phyloP scores from a whole-genome alignment of 73 alveolate genomes.

The Symbiodinium pilosum region DNA sequence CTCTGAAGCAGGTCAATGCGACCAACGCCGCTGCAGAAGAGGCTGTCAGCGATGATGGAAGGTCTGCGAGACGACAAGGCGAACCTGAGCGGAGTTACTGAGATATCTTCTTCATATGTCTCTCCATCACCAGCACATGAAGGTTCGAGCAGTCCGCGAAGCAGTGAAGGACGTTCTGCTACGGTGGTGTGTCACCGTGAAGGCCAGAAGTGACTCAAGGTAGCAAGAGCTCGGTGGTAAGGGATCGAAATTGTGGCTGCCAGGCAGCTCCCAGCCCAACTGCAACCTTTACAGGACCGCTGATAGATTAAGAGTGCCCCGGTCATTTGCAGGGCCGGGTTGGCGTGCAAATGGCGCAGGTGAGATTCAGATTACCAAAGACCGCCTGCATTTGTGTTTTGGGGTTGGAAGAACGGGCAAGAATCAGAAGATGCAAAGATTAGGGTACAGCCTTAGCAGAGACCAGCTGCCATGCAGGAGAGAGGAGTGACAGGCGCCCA shows the following conservation, averaged over 20 bases:
- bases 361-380: no score
- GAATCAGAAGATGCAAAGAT: no score
- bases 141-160: constrained; percentile 89
- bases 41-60: constrained; percentile 85
- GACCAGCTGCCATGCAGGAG: constrained; percentile 5
- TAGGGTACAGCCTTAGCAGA: no score
- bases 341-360: no score
- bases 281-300: neutral
- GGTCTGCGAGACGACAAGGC: constrained; percentile 78
- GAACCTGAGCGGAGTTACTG: neutral
- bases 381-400: no score
- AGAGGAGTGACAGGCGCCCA: neutral
- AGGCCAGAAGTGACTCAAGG: neutral
- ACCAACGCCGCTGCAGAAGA: constrained; percentile 84
- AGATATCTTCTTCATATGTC: neutral
- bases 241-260: neutral
- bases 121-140: neutral
- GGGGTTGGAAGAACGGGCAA: neutral
- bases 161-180: constrained; percentile 84
- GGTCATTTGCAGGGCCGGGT: no score
- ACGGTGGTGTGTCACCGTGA: constrained; percentile 69
- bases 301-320: neutral
- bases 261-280: neutral
- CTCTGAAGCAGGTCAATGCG: constrained; percentile 71
- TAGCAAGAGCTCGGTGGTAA: neutral